Evolutionary conservation across 768 basidiomycete genomes (phyloP).

Genomic region (Ramaria sp.): DNA sequence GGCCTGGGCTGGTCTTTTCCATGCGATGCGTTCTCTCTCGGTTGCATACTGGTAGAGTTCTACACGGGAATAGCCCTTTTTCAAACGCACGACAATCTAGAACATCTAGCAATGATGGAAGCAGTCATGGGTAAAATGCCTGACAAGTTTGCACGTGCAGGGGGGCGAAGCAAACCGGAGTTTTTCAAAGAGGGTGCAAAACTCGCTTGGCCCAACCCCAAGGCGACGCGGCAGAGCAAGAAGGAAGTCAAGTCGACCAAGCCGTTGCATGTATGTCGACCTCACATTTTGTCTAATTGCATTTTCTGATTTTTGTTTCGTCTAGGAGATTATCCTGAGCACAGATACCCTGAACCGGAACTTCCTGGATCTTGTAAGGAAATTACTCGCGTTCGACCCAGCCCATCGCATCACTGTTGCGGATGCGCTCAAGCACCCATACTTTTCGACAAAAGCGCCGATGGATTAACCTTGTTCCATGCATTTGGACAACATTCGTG

Average conservation of each 20-base stretch:
- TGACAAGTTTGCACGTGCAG: constrained; percentile 65
- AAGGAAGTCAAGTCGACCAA: constrained; percentile 88
- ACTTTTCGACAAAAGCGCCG: constrained; percentile 38
- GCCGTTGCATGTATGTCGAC: constrained; percentile 48
- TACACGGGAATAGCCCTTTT: constrained; percentile 97
- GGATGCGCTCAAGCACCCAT: constrained; percentile 81
- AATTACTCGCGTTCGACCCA: constrained; percentile 85
- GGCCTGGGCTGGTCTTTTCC: constrained; percentile 97
- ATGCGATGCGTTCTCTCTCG: constrained; percentile 96
- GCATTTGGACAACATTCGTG: no score
- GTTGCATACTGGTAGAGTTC: constrained; percentile 98
- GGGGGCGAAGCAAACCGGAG: constrained; percentile 75
- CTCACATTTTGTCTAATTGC: background rate
- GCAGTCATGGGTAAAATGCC: constrained; percentile 99
- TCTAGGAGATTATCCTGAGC: constrained; percentile 75
- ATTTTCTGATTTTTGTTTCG: constrained; percentile 7
- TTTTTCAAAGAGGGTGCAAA: constrained; percentile 83
- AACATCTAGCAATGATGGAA: constrained; percentile 99
- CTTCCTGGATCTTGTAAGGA: constrained; percentile 82
- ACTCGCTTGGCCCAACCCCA: constrained; percentile 88
- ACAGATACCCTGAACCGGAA: constrained; percentile 62
- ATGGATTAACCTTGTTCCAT: background rate
- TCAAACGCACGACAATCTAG: constrained; percentile 98
- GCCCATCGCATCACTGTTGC: constrained; percentile 77
- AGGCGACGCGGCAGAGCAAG: constrained; percentile 80